Conservation (phyloP, 805 yeast genomes). For the Priceomyces carsonii region DNA sequence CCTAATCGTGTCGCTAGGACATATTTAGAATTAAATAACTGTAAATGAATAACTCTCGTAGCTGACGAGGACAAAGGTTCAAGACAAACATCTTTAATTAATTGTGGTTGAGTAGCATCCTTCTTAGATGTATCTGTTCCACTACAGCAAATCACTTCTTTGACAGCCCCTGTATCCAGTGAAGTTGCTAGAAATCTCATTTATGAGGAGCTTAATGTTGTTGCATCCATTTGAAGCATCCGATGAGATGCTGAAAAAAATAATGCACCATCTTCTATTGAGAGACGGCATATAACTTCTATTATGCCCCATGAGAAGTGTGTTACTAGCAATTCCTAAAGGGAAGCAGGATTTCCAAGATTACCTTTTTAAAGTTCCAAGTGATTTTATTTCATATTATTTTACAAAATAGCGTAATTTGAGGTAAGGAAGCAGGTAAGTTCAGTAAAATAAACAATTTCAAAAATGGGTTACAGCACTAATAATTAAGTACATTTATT, state of each 20-base stretch:
- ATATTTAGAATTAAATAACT: slow-evolving; percentile 29
- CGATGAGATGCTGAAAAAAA: slow-evolving; percentile 2
- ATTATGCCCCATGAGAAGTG: not conserved
- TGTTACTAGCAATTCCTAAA: not conserved
- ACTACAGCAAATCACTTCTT: slow-evolving; percentile 59
- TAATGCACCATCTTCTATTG: not conserved
- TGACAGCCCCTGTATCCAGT: slow-evolving; percentile 66
- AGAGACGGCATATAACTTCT: not conserved
- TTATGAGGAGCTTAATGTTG: no score
- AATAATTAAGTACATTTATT: no score
- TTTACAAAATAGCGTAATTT: no score
- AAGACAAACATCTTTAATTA: slow-evolving; percentile 44
- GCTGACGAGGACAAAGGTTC: slow-evolving; percentile 28
- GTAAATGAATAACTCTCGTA: slow-evolving; percentile 37
- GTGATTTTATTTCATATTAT: no score
- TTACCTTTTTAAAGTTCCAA: no score
- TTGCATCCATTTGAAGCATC: not conserved
- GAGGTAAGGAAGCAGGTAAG: no score
- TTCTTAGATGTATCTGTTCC: slow-evolving; percentile 83
- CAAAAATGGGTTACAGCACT: no score
- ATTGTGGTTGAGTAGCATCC: slow-evolving; percentile 62
- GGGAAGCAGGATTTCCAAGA: no score
- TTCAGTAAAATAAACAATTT: no score
- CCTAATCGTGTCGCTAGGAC: slow-evolving; percentile 44
- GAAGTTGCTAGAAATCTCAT: slow-evolving; percentile 68